phyloP scores from a whole-genome alignment of 306 rosid species.

The Acacia acuminata region DNA sequence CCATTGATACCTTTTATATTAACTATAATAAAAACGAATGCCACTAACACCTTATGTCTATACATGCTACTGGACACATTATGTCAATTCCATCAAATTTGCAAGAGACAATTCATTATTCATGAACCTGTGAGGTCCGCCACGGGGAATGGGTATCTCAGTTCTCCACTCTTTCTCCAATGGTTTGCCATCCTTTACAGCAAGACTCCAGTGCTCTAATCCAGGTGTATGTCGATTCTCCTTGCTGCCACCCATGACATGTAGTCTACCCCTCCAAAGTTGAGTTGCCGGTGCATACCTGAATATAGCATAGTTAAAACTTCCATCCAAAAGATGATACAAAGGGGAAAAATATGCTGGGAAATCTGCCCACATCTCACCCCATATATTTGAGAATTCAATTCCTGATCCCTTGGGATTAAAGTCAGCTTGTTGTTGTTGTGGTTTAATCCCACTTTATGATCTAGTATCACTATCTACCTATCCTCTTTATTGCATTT shows the following conservation, averaged over 20 bases:
- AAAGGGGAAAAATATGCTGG: not conserved
- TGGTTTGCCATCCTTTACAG: constrained; percentile 80
- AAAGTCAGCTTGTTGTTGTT: not conserved
- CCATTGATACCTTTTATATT: not conserved
- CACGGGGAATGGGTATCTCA: constrained; percentile 91
- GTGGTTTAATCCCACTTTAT: not conserved
- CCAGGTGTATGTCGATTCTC: constrained; percentile 95
- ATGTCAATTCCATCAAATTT: constrained; percentile 11
- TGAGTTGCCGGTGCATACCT: constrained; percentile 99
- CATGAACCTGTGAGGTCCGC: constrained; percentile 93
- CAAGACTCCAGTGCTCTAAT: constrained; percentile 93
- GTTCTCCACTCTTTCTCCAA: constrained; percentile 78
- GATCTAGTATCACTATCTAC: not conserved
- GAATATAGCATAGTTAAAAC: constrained; percentile 32
- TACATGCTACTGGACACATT: not conserved
- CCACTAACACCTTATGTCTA: constrained; percentile 5
- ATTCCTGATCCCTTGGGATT: not conserved
- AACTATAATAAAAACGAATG: constrained; percentile 5
- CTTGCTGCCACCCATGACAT: constrained; percentile 99
- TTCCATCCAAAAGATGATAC: constrained; percentile 27
- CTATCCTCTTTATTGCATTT: not conserved
- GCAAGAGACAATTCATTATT: constrained; percentile 12
- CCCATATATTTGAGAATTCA: not conserved
- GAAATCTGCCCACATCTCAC: not conserved
- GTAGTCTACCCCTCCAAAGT: constrained; percentile 93